phyloP scores from a whole-genome alignment of 805 yeast genomes.

The Vanderwaltozyma tropicalis region DNA sequence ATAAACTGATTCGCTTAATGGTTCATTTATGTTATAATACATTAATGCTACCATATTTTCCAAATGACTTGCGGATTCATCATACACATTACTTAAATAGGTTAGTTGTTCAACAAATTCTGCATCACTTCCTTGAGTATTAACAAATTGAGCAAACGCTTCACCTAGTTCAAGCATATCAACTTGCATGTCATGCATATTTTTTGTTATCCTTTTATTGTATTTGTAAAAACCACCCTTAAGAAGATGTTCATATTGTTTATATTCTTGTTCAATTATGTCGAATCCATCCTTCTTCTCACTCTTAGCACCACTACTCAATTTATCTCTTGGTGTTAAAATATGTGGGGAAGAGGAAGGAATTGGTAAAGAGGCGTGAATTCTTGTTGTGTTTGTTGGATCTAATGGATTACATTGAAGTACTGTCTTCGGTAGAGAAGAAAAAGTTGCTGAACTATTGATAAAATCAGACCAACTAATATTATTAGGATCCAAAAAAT shows the following conservation, averaged over 20 bases:
- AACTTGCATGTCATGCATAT: conserved; percentile 13
- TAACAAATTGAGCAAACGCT: conserved; percentile 18
- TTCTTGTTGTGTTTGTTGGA: conserved; percentile 27
- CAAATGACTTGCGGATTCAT: conserved; percentile 15
- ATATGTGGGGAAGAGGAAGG: conserved; percentile 13
- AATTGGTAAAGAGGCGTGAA: conserved; percentile 26
- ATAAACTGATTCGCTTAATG: conserved; percentile 24
- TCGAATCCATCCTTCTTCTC: conserved; percentile 15
- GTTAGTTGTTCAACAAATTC: conserved; percentile 21
- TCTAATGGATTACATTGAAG: conserved; percentile 28
- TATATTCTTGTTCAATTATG: conserved; percentile 22
- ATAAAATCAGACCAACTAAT: conserved; percentile 27
- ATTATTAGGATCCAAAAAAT: conserved; percentile 27
- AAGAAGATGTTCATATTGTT: conserved; percentile 18
- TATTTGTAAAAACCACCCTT: conserved; percentile 22
- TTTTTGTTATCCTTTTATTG: conserved; percentile 22
- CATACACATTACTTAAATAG: conserved; percentile 20
- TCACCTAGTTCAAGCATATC: conserved; percentile 22
- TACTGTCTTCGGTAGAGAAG: conserved; percentile 24
- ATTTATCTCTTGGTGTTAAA: not conserved
- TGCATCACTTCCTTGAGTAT: conserved; percentile 16
- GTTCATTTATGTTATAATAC: conserved; percentile 26
- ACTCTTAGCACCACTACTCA: not conserved
- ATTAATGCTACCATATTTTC: conserved; percentile 22
- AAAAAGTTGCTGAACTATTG: conserved; percentile 26